Evolutionary conservation across 2,329 filamentous ascomycete genomes (phyloP).

Genomic region (Fusarium zealandicum): DNA sequence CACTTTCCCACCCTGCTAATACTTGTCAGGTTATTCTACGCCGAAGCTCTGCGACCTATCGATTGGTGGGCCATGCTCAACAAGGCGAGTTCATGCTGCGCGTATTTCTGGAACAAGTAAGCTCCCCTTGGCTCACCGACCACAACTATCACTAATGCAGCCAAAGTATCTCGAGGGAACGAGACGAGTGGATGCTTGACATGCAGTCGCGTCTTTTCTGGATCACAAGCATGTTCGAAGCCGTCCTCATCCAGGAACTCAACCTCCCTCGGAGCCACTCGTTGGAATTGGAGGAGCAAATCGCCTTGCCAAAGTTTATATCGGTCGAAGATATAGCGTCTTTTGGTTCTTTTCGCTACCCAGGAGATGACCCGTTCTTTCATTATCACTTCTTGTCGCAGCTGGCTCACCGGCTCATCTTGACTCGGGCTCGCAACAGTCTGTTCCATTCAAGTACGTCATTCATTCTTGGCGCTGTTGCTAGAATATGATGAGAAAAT

Average conservation of each 20-base stretch:
- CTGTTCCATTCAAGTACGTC: constrained; percentile 24
- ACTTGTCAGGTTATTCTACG: constrained; percentile 13
- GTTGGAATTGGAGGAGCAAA: constrained; percentile 18
- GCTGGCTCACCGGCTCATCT: constrained; percentile 27
- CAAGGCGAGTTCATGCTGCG: constrained; percentile 28
- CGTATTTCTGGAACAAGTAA: constrained; percentile 32
- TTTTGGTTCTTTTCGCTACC: constrained; percentile 26
- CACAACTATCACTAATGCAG: neutral
- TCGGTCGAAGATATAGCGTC: constrained; percentile 28
- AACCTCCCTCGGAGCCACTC: constrained; percentile 24
- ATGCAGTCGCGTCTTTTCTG: constrained; percentile 33
- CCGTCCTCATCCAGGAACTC: constrained; percentile 24
- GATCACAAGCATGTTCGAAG: constrained; percentile 36
- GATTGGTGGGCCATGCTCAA: constrained; percentile 33
- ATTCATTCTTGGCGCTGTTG: accelerated
- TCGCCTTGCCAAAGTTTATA: constrained; percentile 27
- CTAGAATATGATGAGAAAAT: accelerated
- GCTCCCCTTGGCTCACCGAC: neutral
- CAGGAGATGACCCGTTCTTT: constrained; percentile 29
- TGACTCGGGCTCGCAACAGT: constrained; percentile 24
- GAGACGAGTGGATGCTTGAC: constrained; percentile 31
- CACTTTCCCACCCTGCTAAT: neutral
- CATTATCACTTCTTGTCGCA: constrained; percentile 30
- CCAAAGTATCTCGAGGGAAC: constrained; percentile 2
- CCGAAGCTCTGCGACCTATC: constrained; percentile 18